Evolutionary conservation across 768 basidiomycete species (phyloP).

Genomic region (Thelephora ganbajun): DNA sequence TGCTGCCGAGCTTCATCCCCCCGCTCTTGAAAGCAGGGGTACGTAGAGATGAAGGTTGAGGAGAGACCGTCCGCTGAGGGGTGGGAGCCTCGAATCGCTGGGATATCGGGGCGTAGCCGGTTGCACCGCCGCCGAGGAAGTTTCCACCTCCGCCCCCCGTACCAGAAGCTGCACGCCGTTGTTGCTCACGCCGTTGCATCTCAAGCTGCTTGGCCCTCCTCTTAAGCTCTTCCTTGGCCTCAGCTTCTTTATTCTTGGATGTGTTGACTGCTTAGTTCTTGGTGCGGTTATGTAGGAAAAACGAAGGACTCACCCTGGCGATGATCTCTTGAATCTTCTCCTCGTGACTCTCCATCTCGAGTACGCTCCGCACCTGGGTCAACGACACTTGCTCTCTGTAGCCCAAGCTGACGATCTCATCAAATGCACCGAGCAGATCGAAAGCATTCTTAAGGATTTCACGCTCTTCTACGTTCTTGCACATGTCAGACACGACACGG

Average conservation of each 20-base stretch:
- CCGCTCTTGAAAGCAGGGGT: conserved; percentile 80
- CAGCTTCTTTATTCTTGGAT: conserved; percentile 89
- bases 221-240: conserved; percentile 98
- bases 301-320: conserved; percentile 48
- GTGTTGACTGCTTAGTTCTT: neutral
- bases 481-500: conserved; percentile 85
- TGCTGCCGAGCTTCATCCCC: conserved; percentile 94
- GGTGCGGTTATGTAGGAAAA: neutral
- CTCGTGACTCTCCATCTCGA: conserved; percentile 88
- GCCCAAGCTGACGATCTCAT: conserved; percentile 89
- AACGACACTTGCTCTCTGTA: conserved; percentile 69
- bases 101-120: conserved; percentile 60
- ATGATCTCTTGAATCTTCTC: conserved; percentile 98
- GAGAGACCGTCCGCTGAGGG: conserved; percentile 27
- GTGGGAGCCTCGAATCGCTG: conserved; percentile 55
- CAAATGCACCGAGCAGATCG: conserved; percentile 89
- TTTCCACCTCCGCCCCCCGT: conserved; percentile 26
- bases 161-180: conserved; percentile 49
- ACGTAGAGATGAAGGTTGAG: conserved; percentile 36
- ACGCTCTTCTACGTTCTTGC: conserved; percentile 72
- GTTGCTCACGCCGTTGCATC: conserved; percentile 93
- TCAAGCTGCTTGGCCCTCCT: conserved; percentile 95
- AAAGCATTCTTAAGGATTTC: conserved; percentile 87
- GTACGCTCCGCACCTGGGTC: conserved; percentile 61
- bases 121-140: conserved; percentile 52